Conservation (phyloP, 345 rosid species). For the Syzygium jambos region DNA sequence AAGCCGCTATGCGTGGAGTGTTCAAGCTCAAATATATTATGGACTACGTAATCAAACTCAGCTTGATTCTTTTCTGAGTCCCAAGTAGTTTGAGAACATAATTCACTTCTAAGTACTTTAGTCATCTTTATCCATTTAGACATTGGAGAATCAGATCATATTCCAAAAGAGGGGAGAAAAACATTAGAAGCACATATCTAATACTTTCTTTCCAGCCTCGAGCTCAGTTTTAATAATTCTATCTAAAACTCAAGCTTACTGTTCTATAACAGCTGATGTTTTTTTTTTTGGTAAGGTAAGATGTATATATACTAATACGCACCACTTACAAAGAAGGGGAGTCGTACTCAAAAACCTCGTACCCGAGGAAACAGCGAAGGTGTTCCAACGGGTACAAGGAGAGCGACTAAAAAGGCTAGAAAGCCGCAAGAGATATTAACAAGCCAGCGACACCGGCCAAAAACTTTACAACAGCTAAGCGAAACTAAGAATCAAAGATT, state of each 20-base stretch:
- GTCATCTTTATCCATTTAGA: not conserved
- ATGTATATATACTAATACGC: no score
- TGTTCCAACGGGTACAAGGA: no score
- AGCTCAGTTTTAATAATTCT: not conserved
- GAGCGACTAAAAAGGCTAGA: no score
- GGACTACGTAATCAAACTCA: not conserved
- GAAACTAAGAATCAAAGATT: no score
- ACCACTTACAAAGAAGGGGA: no score
- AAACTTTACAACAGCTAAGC: no score
- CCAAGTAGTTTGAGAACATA: not conserved
- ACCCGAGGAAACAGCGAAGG: no score
- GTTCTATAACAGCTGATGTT: not conserved
- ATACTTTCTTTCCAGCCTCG: not conserved
- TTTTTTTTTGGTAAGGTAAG: no score
- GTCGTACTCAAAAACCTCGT: no score
- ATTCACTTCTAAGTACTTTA: not conserved
- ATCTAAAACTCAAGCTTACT: not conserved
- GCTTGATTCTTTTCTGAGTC: not conserved
- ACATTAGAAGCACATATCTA: not conserved
- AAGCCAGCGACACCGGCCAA: no score
- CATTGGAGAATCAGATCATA: not conserved
- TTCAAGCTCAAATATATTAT: not conserved
- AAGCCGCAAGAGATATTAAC: no score
- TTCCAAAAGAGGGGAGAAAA: not conserved
- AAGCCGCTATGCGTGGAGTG: not conserved